phyloP scores from a whole-genome alignment of 768 basidiomycete species.

The Leccinum olivaceopallidum region DNA sequence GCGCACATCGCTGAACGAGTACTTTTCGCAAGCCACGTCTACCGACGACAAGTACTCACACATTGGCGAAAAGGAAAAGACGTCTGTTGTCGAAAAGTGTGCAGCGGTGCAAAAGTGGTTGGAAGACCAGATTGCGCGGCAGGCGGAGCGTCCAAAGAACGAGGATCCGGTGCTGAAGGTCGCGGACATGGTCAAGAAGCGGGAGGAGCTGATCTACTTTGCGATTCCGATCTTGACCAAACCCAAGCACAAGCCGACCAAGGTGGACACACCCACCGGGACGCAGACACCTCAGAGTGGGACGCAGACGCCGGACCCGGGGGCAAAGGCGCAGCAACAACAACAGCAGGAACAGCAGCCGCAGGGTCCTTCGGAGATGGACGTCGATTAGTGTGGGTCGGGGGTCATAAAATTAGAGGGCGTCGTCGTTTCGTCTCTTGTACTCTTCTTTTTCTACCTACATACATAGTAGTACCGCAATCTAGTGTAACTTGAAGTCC shows the following conservation, averaged over 20 bases:
- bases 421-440: background rate
- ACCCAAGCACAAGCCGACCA: conserved; percentile 87
- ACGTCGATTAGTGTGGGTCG: conserved; percentile 61
- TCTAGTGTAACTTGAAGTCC: conserved; percentile 8
- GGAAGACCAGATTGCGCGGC: conserved; percentile 85
- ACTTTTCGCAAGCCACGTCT: conserved; percentile 81
- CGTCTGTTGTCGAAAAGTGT: conserved; percentile 83
- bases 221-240: conserved; percentile 87
- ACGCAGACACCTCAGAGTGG: conserved; percentile 75
- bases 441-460: conserved; percentile 1
- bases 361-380: conserved; percentile 71
- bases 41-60: conserved; percentile 85
- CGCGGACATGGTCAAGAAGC: conserved; percentile 85
- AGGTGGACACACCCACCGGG: conserved; percentile 50
- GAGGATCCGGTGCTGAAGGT: conserved; percentile 80
- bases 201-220: conserved; percentile 90
- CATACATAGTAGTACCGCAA: conserved; percentile 16
- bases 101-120: conserved; percentile 95
- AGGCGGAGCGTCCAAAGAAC: conserved; percentile 88
- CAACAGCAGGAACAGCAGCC: conserved; percentile 31
- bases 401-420: background rate
- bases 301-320: conserved; percentile 54
- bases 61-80: conserved; percentile 87
- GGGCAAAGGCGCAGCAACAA: conserved; percentile 32
- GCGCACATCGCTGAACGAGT: conserved; percentile 87